Evolutionary conservation across 1,284 basidiomycete genomes (phyloP).

Genomic region (Ustilago shanxiensis): DNA sequence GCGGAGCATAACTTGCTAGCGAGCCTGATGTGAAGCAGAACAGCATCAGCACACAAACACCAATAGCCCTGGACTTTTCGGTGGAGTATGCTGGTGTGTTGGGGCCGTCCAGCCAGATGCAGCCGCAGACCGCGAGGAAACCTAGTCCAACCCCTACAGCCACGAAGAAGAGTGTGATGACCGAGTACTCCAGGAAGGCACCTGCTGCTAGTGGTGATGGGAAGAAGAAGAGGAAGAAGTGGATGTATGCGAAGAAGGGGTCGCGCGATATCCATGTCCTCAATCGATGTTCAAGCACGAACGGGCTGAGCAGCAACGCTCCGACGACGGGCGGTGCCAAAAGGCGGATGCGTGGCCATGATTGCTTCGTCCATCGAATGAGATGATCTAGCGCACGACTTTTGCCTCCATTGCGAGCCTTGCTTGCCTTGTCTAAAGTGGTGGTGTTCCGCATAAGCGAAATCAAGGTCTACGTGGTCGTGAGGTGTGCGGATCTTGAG

Average conservation of each 20-base stretch:
- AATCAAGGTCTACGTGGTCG: background rate
- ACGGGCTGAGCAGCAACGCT: conserved; percentile 46
- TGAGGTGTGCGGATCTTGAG: background rate
- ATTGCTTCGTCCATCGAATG: background rate
- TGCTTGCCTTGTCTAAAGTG: background rate
- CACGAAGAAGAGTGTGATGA: conserved; percentile 48
- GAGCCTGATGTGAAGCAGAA: conserved; percentile 49
- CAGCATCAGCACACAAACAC: conserved; percentile 49
- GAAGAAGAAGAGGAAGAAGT: conserved; percentile 60
- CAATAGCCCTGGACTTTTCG: conserved; percentile 47
- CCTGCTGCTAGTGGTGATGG: conserved; percentile 54
- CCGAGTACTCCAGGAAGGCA: conserved; percentile 51
- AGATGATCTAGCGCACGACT: conserved; percentile 1
- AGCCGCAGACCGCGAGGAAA: conserved; percentile 43
- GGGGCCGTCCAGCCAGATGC: conserved; percentile 55
- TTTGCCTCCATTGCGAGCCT: background rate
- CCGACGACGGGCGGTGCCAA: conserved; percentile 29
- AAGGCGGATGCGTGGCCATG: conserved; percentile 21
- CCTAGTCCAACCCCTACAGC: conserved; percentile 45
- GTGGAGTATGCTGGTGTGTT: conserved; percentile 35
- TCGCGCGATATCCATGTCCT: conserved; percentile 33
- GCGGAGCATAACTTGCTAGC: conserved; percentile 51
- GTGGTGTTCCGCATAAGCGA: background rate
- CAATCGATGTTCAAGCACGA: conserved; percentile 38
- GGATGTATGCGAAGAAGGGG: conserved; percentile 50